phyloP scores from a whole-genome alignment of 1,139 yeast genomes.

The Pichiaceae sp. region DNA sequence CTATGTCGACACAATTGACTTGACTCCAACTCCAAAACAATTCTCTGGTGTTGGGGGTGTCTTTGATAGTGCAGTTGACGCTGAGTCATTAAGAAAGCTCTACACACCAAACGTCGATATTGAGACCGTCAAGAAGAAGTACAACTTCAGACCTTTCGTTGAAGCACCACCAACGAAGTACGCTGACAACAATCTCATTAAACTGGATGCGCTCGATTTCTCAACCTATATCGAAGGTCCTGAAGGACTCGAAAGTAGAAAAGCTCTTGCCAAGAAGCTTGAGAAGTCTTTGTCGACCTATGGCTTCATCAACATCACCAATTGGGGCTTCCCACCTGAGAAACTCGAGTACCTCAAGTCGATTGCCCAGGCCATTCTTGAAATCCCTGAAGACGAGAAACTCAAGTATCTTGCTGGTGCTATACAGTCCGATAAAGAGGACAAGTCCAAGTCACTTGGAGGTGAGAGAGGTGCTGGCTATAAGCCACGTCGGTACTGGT shows the following conservation, averaged over 20 bases:
- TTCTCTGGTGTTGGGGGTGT: no score
- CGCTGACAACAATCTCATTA: slow-evolving; percentile 28
- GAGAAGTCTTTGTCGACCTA: slow-evolving; percentile 32
- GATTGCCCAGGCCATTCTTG: slow-evolving; percentile 27
- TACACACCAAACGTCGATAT: no score
- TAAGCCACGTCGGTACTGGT: slow-evolving; percentile 40
- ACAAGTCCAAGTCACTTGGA: slow-evolving; percentile 25
- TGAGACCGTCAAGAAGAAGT: slow-evolving; percentile 10
- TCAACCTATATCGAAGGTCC: slow-evolving; percentile 27
- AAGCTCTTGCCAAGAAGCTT: slow-evolving; percentile 25
- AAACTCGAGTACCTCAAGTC: slow-evolving; percentile 27
- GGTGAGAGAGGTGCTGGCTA: slow-evolving; percentile 40
- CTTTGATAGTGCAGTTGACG: no score
- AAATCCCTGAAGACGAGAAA: slow-evolving; percentile 34
- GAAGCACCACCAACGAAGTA: slow-evolving; percentile 10
- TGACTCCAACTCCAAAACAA: no score
- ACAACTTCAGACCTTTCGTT: slow-evolving; percentile 11
- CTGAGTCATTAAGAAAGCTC: no score
- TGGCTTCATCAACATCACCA: slow-evolving; percentile 37
- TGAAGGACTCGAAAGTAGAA: slow-evolving; percentile 23
- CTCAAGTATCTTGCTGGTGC: slow-evolving; percentile 33
- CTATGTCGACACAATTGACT: no score
- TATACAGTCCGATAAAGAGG: slow-evolving; percentile 21
- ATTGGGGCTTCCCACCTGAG: slow-evolving; percentile 28
- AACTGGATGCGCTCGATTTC: slow-evolving; percentile 30